phyloP scores from a whole-genome alignment of 257 asterid species.

The Coffea canephora region DNA sequence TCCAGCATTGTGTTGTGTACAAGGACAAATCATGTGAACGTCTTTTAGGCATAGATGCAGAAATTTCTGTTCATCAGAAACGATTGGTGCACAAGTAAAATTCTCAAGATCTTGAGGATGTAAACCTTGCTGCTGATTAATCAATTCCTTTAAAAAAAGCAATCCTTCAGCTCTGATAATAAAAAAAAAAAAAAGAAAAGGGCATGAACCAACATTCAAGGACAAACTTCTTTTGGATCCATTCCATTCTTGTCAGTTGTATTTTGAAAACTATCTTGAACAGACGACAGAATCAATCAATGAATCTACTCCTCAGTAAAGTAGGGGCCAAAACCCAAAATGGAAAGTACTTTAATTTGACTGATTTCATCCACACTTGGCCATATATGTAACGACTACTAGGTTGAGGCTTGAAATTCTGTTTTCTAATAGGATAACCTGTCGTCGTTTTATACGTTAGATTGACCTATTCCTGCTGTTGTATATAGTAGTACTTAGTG shows the following conservation, averaged over 20 bases:
- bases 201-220: too few species aligned
- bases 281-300: background rate
- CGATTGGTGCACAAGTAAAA: background rate
- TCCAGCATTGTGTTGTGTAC: too few species aligned
- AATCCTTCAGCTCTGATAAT: background rate
- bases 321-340: background rate
- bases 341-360: background rate
- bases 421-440: background rate
- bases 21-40: background rate
- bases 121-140: background rate
- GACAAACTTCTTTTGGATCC: background rate
- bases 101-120: background rate
- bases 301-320: background rate
- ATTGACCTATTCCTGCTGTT: background rate
- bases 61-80: too few species aligned
- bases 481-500: too few species aligned
- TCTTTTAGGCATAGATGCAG: background rate
- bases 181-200: too few species aligned
- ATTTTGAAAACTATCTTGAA: background rate
- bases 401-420: background rate
- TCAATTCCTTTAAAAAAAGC: background rate
- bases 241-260: too few species aligned
- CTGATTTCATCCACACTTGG: background rate
- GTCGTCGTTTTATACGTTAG: background rate
- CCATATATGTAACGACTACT: background rate